Evolutionary conservation across 1,284 basidiomycete genomes (phyloP).

Genomic region (Ceratobasidium sp.): DNA sequence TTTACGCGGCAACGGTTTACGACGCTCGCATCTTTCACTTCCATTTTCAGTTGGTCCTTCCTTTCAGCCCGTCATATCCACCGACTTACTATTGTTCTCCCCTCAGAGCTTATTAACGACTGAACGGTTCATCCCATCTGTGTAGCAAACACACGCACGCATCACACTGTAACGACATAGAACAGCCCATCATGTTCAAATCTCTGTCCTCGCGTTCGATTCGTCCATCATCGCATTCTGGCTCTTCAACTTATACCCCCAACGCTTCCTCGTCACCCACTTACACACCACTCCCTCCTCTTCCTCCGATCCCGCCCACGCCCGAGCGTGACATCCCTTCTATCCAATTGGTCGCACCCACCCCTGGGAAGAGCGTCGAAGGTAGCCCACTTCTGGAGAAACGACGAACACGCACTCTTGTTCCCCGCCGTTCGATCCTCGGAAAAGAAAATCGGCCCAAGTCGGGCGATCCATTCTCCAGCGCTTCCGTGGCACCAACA

Average conservation of each 20-base stretch:
- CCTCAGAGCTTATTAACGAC: conserved; percentile 33
- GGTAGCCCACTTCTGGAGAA: conserved; percentile 34
- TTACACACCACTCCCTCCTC: conserved; percentile 3
- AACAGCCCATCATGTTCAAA: conserved; percentile 42
- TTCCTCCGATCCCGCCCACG: conserved; percentile 29
- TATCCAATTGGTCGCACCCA: conserved; percentile 8
- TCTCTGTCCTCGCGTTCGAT: conserved; percentile 43
- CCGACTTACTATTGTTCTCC: conserved; percentile 21
- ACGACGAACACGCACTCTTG: conserved; percentile 31
- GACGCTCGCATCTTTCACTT: conserved; percentile 39
- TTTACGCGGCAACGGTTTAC: conserved; percentile 43
- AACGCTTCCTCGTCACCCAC: conserved; percentile 9
- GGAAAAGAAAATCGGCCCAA: conserved; percentile 23
- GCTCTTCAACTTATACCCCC: conserved; percentile 18
- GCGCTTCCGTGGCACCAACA: not conserved
- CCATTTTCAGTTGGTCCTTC: conserved; percentile 26
- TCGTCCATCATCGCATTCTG: conserved; percentile 27
- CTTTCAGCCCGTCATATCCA: conserved; percentile 18
- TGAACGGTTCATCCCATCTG: conserved; percentile 42
- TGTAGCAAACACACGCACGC: conserved; percentile 41
- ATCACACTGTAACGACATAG: conserved; percentile 46
- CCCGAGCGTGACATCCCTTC: conserved; percentile 35
- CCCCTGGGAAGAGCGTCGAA: conserved; percentile 4
- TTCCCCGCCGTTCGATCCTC: conserved; percentile 26
- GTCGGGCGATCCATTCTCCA: conserved; percentile 1